Evolutionary conservation across 371 early-diverging fungal species (phyloP).

Genomic region (Basidiobolus meristosporus): DNA sequence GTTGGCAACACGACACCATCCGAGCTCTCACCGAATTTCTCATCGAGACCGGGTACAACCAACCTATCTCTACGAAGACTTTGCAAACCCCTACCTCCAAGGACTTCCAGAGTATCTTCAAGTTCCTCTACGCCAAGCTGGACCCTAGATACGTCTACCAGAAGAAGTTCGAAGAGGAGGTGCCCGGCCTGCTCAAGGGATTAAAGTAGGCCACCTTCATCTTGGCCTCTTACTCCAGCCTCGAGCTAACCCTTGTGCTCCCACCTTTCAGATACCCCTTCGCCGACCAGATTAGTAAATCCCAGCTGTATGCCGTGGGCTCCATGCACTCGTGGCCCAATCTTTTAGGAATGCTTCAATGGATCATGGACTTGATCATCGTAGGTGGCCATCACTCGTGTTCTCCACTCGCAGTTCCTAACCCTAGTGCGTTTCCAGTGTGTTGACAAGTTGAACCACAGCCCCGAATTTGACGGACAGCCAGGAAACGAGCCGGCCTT

Average conservation of each 20-base stretch:
- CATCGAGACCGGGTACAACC: constrained; percentile 44
- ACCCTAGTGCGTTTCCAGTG: too few relatives aligned
- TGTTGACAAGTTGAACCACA: too few relatives aligned
- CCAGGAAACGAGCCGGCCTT: too few relatives aligned
- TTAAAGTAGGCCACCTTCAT: constrained; percentile 29
- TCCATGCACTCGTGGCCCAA: constrained; percentile 80
- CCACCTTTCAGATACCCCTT: constrained; percentile 59
- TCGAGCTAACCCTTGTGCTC: not conserved
- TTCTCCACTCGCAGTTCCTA: too few relatives aligned
- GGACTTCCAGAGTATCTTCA: constrained; percentile 83
- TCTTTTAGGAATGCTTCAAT: constrained; percentile 66
- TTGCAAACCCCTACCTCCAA: constrained; percentile 54
- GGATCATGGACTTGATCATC: constrained; percentile 72
- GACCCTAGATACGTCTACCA: constrained; percentile 48
- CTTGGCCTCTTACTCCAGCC: too few relatives aligned
- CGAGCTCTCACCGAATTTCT: constrained; percentile 49
- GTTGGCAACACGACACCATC: constrained; percentile 42
- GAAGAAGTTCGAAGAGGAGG: constrained; percentile 75
- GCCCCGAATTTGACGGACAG: too few relatives aligned
- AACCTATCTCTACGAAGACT: constrained; percentile 30
- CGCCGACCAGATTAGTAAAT: constrained; percentile 68
- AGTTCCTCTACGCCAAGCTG: constrained; percentile 62
- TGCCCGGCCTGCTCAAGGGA: constrained; percentile 45
- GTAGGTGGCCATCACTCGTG: constrained; percentile 8
- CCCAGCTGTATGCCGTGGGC: constrained; percentile 62